phyloP scores from a whole-genome alignment of 805 yeast genomes.

The Nakazawaea sp. region DNA sequence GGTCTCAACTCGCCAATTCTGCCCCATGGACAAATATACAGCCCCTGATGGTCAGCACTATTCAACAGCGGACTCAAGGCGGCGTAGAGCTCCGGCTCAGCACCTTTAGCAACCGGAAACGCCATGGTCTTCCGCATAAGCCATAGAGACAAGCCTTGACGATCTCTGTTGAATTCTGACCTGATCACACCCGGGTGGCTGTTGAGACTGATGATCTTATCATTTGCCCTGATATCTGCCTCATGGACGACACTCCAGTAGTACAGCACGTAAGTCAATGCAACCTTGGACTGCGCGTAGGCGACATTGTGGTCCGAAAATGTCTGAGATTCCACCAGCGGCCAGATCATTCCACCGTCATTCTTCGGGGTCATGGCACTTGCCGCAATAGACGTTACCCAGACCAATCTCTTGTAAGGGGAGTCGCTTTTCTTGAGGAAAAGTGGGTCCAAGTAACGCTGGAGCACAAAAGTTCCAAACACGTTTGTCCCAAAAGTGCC shows the following conservation, averaged over 20 bases:
- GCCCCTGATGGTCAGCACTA: constrained; percentile 20
- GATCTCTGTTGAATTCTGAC: not conserved
- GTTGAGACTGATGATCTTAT: constrained; percentile 12
- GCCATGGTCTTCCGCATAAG: too few species aligned
- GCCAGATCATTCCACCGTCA: constrained; percentile 14
- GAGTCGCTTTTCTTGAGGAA: constrained; percentile 22
- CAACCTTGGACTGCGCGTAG: constrained; percentile 40
- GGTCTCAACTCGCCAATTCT: constrained; percentile 25
- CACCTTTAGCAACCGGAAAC: constrained; percentile 8
- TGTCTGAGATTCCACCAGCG: constrained; percentile 10
- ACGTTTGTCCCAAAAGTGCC: constrained; percentile 38
- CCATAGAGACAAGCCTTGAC: too few species aligned
- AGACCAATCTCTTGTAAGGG: constrained; percentile 29
- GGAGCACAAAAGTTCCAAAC: constrained; percentile 38
- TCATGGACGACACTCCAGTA: constrained; percentile 28
- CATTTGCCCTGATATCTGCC: constrained; percentile 14
- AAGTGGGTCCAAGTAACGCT: constrained; percentile 30
- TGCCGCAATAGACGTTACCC: constrained; percentile 36
- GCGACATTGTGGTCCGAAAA: not conserved
- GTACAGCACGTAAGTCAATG: constrained; percentile 27
- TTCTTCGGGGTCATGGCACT: constrained; percentile 21
- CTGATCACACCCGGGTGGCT: not conserved
- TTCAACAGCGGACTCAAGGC: constrained; percentile 34
- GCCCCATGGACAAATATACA: constrained; percentile 37
- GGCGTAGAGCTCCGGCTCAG: constrained; percentile 21